Percentiles rank a stretch among this genome's conserved stretches.
Evolutionary conservation across 768 basidiomycete genomes (phyloP).

Genomic region (Antrodiella citrinella): DNA sequence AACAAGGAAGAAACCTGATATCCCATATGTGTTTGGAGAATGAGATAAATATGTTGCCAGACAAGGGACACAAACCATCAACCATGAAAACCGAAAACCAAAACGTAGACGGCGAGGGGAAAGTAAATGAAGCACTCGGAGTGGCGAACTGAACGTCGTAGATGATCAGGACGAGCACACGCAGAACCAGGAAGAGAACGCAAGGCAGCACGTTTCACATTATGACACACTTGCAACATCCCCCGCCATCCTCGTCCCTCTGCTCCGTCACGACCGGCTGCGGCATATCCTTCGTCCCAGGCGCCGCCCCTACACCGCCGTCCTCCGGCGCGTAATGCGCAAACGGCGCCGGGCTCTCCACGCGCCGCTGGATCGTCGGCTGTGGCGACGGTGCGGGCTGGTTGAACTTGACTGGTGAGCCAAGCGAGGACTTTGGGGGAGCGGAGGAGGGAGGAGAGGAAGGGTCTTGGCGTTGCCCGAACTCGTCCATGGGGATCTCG

Average conservation of each 20-base stretch:
- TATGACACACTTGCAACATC: constrained; percentile 78
- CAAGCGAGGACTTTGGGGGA: constrained; percentile 21
- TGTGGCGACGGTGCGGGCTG: background rate
- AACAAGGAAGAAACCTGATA: background rate
- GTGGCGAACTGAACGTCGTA: background rate
- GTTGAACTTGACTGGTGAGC: constrained; percentile 13
- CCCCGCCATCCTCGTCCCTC: constrained; percentile 43
- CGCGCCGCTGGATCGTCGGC: constrained; percentile 14
- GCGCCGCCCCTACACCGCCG: constrained; percentile 11
- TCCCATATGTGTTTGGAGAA: background rate
- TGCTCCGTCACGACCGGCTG: constrained; percentile 13
- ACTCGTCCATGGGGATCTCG: constrained; percentile 59
- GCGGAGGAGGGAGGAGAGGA: constrained; percentile 21
- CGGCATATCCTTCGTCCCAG: constrained; percentile 8
- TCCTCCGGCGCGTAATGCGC: constrained; percentile 36
- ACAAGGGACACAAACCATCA: background rate
- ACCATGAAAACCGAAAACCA: background rate
- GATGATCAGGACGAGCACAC: background rate
- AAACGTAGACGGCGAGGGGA: background rate
- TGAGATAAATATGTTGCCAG: background rate
- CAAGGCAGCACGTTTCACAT: constrained; percentile 72
- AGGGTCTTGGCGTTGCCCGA: constrained; percentile 39
- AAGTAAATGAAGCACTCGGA: background rate
- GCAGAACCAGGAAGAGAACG: too few relatives aligned
- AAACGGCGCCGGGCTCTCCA: constrained; percentile 56